Percentiles rank a stretch among this genome's conserved stretches.
These are phyloP conservation scores for Eucalyptus polybractea DNA, from an alignment of 345 rosid genomes.

Conservation along the genomic window DNA sequence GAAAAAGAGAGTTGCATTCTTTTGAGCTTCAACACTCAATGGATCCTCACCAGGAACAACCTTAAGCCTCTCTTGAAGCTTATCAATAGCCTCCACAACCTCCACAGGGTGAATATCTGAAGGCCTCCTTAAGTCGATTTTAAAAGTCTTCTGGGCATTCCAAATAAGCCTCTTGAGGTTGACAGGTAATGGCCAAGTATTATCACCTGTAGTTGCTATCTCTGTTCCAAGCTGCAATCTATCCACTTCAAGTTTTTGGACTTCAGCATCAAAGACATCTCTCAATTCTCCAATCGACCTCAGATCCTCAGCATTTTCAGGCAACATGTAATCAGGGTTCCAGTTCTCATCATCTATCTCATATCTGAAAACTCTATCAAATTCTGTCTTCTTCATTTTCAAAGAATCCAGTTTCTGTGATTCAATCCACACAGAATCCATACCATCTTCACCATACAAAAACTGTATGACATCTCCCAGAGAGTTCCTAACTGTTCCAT, in stretches of 20 bases:
- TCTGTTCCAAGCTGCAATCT: conserved; percentile 84
- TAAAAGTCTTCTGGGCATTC: conserved; percentile 97
- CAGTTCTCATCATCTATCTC: conserved; percentile 76
- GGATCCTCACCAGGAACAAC: conserved; percentile 94
- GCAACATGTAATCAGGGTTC: conserved; percentile 76
- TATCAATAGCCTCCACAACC: conserved; percentile 92
- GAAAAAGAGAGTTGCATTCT: conserved; percentile 95
- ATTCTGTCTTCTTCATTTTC: conserved; percentile 78
- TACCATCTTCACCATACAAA: conserved; percentile 99
- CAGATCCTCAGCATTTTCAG: conserved; percentile 83
- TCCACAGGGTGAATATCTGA: conserved; percentile 96
- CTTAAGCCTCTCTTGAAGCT: conserved; percentile 85
- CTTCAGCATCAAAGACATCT: conserved; percentile 92
- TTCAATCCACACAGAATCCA: conserved; percentile 98
- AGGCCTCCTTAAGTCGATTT: conserved; percentile 58
- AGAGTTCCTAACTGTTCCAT: conserved; percentile 95
- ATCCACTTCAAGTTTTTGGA: conserved; percentile 81
- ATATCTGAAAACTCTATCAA: conserved; percentile 70
- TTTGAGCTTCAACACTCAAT: conserved; percentile 94
- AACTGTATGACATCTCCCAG: conserved; percentile 97
- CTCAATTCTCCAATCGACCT: conserved; percentile 78
- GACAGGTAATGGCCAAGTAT: conserved; percentile 89
- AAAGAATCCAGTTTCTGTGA: conserved; percentile 87
- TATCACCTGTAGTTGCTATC: conserved; percentile 90
- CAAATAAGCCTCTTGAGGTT: conserved; percentile 91